phyloP scores from a whole-genome alignment of 1,139 yeast species.

The Kodamaea ohmeri region DNA sequence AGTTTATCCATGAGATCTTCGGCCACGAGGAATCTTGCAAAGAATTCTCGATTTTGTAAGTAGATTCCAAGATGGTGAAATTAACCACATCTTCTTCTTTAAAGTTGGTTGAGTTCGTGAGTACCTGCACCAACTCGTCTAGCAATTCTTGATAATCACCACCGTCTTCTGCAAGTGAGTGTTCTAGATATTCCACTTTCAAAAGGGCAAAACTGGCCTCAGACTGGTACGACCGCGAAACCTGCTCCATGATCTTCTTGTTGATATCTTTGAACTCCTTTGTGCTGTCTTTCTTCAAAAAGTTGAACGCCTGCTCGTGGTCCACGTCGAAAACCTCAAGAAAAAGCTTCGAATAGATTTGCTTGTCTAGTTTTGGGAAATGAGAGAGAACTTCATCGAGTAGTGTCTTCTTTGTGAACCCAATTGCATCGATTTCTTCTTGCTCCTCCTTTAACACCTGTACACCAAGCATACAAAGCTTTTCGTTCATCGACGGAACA shows the following conservation, averaged over 20 bases:
- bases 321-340: conserved; percentile 32
- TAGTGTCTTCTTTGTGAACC: conserved; percentile 6
- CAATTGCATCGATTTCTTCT: neutral
- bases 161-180: conserved; percentile 21
- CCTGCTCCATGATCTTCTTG: conserved; percentile 31
- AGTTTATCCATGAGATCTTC: conserved; percentile 39
- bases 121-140: conserved; percentile 14
- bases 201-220: conserved; percentile 28
- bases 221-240: conserved; percentile 21
- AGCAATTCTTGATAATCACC: conserved; percentile 16
- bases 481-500: conserved; percentile 10
- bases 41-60: conserved; percentile 32
- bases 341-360: conserved; percentile 25
- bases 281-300: conserved; percentile 28
- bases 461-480: conserved; percentile 12
- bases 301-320: conserved; percentile 28
- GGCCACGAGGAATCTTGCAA: conserved; percentile 35
- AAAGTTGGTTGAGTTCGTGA: conserved; percentile 12
- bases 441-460: conserved; percentile 8
- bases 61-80: conserved; percentile 25
- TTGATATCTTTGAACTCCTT: conserved; percentile 30
- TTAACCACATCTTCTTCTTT: conserved; percentile 23
- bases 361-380: conserved; percentile 17
- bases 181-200: conserved; percentile 39
- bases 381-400: conserved; percentile 8